Evolutionary conservation across 768 basidiomycete species (phyloP).

Genomic region (Gyrodon lividus): DNA sequence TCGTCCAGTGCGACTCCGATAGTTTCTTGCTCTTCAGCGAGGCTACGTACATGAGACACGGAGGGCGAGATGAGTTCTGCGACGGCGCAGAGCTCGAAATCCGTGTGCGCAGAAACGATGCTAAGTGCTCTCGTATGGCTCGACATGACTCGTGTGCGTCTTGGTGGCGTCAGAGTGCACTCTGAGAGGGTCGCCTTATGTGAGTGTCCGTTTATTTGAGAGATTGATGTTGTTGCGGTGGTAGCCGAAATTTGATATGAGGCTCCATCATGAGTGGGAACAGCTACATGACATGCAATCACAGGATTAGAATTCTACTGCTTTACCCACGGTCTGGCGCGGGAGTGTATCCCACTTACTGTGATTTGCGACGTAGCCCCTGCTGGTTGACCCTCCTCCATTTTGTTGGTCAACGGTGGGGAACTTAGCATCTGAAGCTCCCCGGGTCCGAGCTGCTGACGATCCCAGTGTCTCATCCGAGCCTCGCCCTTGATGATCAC

Average conservation of each 20-base stretch:
- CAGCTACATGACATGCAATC: conserved; percentile 19
- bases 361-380: conserved; percentile 18
- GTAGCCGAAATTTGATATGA: conserved; percentile 14
- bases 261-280: conserved; percentile 17
- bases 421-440: conserved; percentile 66
- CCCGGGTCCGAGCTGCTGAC: conserved; percentile 47
- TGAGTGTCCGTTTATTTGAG: conserved; percentile 15
- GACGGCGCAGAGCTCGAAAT: conserved; percentile 50
- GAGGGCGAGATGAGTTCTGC: conserved; percentile 45
- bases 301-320: conserved; percentile 24
- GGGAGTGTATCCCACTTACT: conserved; percentile 29
- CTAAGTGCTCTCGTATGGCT: conserved; percentile 38
- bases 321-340: conserved; percentile 21
- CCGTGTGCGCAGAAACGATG: conserved; percentile 46
- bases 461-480: conserved; percentile 34
- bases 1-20: conserved; percentile 27
- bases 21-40: conserved; percentile 27
- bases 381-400: conserved; percentile 14
- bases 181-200: conserved; percentile 27
- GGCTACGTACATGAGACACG: conserved; percentile 22
- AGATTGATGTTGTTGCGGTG: conserved; percentile 5
- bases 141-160: conserved; percentile 19
- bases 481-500: conserved; percentile 35
- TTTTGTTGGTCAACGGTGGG: conserved; percentile 31
- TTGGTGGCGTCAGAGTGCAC: conserved; percentile 23